Percentiles rank a stretch among this genome's conserved stretches.
phyloP scores from a whole-genome alignment of 2,329 filamentous ascomycete species.

The Fusarium zealandicum region DNA sequence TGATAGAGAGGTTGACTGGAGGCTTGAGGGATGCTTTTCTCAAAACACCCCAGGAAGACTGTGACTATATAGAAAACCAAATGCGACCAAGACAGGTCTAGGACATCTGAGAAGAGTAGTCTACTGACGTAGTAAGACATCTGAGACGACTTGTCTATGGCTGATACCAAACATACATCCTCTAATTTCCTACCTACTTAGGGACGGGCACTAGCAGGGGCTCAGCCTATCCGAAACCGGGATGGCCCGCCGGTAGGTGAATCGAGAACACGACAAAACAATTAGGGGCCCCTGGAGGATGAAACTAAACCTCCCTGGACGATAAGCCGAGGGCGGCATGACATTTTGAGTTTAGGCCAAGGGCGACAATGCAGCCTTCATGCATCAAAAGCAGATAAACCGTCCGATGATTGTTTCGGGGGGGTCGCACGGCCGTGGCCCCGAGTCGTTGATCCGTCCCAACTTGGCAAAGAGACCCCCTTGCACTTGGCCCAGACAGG shows the following conservation, averaged over 20 bases:
- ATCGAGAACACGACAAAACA: background rate
- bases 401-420: background rate
- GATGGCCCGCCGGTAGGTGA: conserved; percentile 1
- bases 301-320: background rate
- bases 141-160: conserved; percentile 1
- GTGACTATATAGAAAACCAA: conserved; percentile 2
- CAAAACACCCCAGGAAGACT: background rate
- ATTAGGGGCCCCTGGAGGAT: background rate
- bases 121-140: too few species aligned
- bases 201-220: background rate
- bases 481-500: background rate
- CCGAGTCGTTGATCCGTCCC: background rate
- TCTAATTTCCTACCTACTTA: background rate
- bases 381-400: conserved; percentile 1
- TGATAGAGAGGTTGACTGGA: background rate
- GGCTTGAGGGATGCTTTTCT: background rate
- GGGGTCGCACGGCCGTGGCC: background rate
- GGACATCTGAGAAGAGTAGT: background rate
- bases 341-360: conserved; percentile 2
- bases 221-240: background rate
- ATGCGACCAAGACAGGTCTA: too few species aligned
- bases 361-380: background rate
- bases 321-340: background rate
- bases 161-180: background rate
- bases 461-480: background rate